A percentile compares a stretch with the other conserved stretches of the same genome.
phyloP scores from a whole-genome alignment of 345 rosid genomes.

The Arabidopsis suecica region DNA sequence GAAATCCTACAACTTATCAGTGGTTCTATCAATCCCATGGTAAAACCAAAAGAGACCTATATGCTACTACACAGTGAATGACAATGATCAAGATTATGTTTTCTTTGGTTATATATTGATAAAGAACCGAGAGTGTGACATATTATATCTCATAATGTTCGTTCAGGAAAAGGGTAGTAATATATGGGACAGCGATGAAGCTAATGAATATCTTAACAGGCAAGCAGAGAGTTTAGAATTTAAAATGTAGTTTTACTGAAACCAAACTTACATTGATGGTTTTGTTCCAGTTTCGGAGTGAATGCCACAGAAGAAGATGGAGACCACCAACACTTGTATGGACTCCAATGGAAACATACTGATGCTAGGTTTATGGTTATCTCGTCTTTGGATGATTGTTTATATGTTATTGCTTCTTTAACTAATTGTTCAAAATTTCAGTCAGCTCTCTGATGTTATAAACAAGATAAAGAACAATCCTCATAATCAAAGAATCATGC shows the following conservation, averaged over 20 bases:
- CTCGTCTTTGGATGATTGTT: conserved; percentile 5
- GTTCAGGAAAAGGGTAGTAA: conserved; percentile 74
- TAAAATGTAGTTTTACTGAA: not conserved
- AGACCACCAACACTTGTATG: conserved; percentile 72
- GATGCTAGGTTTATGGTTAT: conserved; percentile 70
- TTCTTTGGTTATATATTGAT: not conserved
- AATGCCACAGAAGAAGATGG: conserved; percentile 75
- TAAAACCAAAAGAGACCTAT: conserved; percentile 38
- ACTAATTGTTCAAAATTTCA: conserved; percentile 58
- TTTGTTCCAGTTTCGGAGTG: conserved; percentile 61
- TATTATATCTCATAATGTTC: conserved; percentile 15
- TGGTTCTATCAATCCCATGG: conserved; percentile 85
- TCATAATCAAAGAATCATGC: conserved; percentile 68
- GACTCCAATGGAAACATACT: conserved; percentile 85
- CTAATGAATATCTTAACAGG: conserved; percentile 84
- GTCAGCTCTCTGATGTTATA: conserved; percentile 78
- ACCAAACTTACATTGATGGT: conserved; percentile 5
- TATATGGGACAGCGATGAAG: conserved; percentile 82
- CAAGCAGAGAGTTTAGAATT: conserved; percentile 10
- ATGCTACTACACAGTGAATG: not conserved
- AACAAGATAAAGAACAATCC: conserved; percentile 80
- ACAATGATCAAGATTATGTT: not conserved
- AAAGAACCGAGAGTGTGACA: not conserved
- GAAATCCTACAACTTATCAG: conserved; percentile 80
- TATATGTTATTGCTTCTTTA: conserved; percentile 13